Evolutionary conservation across 345 rosid genomes (phyloP).

Genomic region (Durio zibethinus): DNA sequence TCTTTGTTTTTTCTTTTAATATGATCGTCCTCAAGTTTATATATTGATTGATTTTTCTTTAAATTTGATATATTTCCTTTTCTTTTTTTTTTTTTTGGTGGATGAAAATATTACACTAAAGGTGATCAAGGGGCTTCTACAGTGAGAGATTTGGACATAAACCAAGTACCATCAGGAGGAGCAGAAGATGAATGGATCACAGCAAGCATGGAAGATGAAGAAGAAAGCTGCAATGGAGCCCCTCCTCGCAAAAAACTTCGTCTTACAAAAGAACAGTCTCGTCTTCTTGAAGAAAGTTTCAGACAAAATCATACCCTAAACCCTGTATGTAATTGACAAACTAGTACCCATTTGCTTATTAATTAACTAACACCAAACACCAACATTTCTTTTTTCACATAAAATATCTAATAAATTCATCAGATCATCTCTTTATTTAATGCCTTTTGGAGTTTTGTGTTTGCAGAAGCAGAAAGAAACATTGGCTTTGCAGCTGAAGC

Average conservation of each 20-base stretch:
- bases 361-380: not conserved
- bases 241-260: constrained; percentile 93
- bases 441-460: constrained; percentile 5
- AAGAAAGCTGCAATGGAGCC: constrained; percentile 42
- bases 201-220: constrained; percentile 48
- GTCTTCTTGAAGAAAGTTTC: constrained; percentile 95
- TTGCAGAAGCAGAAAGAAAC: constrained; percentile 89
- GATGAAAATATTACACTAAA: not conserved
- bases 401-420: not conserved
- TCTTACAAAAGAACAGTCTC: constrained; percentile 83
- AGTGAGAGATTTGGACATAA: constrained; percentile 66
- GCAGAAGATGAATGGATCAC: constrained; percentile 47
- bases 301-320: constrained; percentile 82
- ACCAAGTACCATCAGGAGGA: constrained; percentile 51
- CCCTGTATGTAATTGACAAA: constrained; percentile 41
- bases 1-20: not conserved
- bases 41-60: constrained; percentile 5
- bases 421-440: not conserved
- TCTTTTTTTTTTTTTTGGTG: not conserved
- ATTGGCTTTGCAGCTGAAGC: constrained; percentile 72
- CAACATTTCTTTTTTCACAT: not conserved
- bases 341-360: not conserved
- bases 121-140: constrained; percentile 24
- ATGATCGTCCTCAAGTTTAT: not conserved
- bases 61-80: not conserved